Base-by-base conservation (phyloP, 2,329 filamentous ascomycete genomes). In the Phialemonium atrogriseum region DNA sequence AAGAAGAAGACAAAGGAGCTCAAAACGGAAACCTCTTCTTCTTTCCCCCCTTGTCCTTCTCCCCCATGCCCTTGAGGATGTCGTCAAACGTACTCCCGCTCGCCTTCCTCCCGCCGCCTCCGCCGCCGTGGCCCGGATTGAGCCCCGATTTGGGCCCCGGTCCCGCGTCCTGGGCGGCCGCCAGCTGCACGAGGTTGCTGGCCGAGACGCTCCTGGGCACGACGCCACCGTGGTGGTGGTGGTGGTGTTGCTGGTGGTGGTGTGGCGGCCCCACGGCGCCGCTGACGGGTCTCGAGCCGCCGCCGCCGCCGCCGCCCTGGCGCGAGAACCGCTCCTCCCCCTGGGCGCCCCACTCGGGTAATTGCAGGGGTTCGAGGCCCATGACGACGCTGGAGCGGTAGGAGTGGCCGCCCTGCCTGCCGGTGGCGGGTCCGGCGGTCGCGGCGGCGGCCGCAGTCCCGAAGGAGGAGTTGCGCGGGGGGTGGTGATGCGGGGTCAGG, bases 11-110 rank as follows among this genome's bases (percentile, higher is more conserved):
- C n/a, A n/a, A n/a, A n/a, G n/a, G n/a, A n/a, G 5, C 16, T 36
- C 45, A 44, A 4, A 43, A 41, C 18, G 48, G 34, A 27, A 46
- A 45, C 1, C 35, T 23, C 31, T 46, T 48, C 45, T 53, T 55
- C 41, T 51, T 54, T 30, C 37, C 30, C 30, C 47, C 50, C 37
- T 48, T 47, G 34, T 43, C 43, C 41, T 47, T 40, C 19, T 43
- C 41, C 25, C 38, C 49, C 45, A 59, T 55, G 34, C 46, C 51
- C 42, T 54, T 50, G 31, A 59, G 42, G 13, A 59, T 59, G 33
- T 53, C 50, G 27, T 59, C 55, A 41, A 59, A 59, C 16, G 55
- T 54, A 39, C 48, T 52, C 2, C 42, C 46, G 1, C 30, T 34
- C n/a, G 24, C 34, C n/a, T n/a, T n/a, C 15, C 27, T 29, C 14